A percentile compares a stretch with the other conserved stretches of the same genome.
These are phyloP conservation scores for Lodderomyces parapsilosis DNA, from an alignment of 1,139 yeast genomes.

Conservation along the genomic window DNA sequence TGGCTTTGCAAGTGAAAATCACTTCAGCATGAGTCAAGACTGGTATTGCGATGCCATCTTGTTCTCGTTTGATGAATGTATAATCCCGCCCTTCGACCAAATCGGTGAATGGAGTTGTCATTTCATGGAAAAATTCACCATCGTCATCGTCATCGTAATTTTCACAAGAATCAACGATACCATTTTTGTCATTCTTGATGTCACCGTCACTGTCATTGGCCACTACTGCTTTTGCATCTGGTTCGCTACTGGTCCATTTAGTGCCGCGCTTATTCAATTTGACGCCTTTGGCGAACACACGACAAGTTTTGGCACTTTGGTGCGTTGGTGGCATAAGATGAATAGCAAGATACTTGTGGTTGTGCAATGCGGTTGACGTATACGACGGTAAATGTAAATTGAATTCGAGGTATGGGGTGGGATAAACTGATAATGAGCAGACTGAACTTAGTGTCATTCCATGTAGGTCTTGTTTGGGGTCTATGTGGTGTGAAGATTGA, in stretches of 20 bases:
- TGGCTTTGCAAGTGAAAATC: conserved; percentile 62
- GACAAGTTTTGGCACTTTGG: conserved; percentile 52
- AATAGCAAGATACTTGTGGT: conserved; percentile 56
- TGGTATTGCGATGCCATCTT: conserved; percentile 46
- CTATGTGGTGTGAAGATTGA: not conserved
- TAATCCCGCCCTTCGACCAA: conserved; percentile 15
- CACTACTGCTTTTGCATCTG: too few relatives aligned
- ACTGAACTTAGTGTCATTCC: conserved; percentile 87
- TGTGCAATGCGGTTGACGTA: conserved; percentile 65
- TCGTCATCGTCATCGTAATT: conserved; percentile 21
- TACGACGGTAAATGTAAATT: conserved; percentile 81
- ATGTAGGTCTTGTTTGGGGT: conserved; percentile 22
- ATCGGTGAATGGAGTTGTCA: conserved; percentile 51
- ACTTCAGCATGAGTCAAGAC: conserved; percentile 58
- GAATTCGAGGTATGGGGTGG: conserved; percentile 74
- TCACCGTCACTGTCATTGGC: too few relatives aligned
- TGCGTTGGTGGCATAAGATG: conserved; percentile 66
- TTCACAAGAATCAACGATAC: not conserved
- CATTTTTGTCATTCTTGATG: conserved; percentile 8
- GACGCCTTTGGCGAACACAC: conserved; percentile 61
- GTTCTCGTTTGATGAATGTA: not conserved
- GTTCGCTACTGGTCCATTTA: conserved; percentile 13
- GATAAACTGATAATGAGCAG: conserved; percentile 71
- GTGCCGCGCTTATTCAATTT: conserved; percentile 20
- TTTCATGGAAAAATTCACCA: conserved; percentile 44